A percentile compares a stretch with the other conserved stretches of the same genome.
These are phyloP conservation scores for Fusarium chlamydosporum DNA, from an alignment of 2,329 filamentous ascomycete species.

Conservation along the genomic window DNA sequence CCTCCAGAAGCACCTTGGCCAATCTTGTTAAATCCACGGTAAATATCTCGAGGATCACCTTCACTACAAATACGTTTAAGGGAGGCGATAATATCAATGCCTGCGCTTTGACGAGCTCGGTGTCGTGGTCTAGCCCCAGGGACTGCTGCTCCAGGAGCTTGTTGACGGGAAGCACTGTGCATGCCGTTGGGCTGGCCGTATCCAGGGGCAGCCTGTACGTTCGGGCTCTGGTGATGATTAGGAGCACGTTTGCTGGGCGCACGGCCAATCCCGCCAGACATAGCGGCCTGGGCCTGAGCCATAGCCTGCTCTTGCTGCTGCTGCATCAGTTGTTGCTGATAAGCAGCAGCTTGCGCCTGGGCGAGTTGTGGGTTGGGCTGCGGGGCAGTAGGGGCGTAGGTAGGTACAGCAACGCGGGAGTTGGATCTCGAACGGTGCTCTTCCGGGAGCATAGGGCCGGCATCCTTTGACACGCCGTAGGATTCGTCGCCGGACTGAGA, in stretches of 20 bases:
- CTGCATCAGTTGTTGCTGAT: constrained; percentile 76
- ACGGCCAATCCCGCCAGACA: constrained; percentile 78
- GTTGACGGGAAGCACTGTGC: constrained; percentile 56
- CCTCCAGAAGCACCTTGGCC: constrained; percentile 97
- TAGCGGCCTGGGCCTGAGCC: constrained; percentile 82
- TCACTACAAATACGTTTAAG: constrained; percentile 91
- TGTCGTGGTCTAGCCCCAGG: constrained; percentile 79
- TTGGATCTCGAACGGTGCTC: constrained; percentile 78
- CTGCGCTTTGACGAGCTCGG: constrained; percentile 82
- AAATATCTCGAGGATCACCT: constrained; percentile 89
- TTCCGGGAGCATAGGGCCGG: constrained; percentile 73
- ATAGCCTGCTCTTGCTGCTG: constrained; percentile 91
- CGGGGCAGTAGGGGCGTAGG: constrained; percentile 64
- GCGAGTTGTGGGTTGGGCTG: constrained; percentile 49
- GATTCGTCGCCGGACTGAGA: constrained; percentile 70
- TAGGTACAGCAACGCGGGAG: constrained; percentile 71
- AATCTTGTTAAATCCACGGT: constrained; percentile 91
- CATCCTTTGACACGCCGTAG: constrained; percentile 67
- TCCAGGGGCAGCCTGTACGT: constrained; percentile 46
- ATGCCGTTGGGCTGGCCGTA: constrained; percentile 55
- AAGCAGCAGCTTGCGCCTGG: constrained; percentile 62
- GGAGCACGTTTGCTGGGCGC: constrained; percentile 79
- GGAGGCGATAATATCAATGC: constrained; percentile 84
- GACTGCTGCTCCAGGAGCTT: constrained; percentile 54
- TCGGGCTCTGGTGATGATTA: constrained; percentile 48